Percentiles rank a stretch among this genome's conserved stretches.
Conservation (phyloP, 331 rosid species). For the Malus hybrid region DNA sequence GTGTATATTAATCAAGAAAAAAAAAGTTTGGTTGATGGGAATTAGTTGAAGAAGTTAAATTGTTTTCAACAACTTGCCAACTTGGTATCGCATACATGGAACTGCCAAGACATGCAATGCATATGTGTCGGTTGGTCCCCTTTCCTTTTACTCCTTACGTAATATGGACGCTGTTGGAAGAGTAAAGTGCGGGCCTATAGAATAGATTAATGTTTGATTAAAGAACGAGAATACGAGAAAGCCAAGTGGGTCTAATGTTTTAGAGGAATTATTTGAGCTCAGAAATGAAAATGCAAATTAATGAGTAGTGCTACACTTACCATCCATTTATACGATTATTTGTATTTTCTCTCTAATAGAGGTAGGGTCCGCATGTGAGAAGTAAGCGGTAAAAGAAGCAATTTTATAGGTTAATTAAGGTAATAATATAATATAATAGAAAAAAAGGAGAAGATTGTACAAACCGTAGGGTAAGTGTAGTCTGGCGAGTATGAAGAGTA, state of each 20-base stretch:
- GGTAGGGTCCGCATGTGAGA: too few relatives aligned
- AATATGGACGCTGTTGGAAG: not conserved
- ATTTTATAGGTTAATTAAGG: too few relatives aligned
- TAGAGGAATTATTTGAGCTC: too few relatives aligned
- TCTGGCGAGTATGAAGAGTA: conserved; percentile 95
- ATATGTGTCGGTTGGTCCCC: not conserved
- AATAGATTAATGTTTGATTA: not conserved
- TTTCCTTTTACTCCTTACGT: not conserved
- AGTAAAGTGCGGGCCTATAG: not conserved
- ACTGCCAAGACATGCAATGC: not conserved
- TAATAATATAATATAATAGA: not conserved
- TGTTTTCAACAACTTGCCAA: not conserved
- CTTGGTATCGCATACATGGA: not conserved
- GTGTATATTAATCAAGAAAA: not conserved
- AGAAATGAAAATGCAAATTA: too few relatives aligned
- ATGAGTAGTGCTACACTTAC: too few relatives aligned
- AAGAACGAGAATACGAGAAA: not conserved
- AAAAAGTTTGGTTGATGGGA: not conserved
- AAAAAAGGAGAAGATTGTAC: conserved; percentile 24
- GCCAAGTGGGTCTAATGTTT: not conserved
- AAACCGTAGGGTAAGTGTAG: conserved; percentile 87
- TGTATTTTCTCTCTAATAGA: too few relatives aligned
- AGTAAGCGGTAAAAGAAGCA: too few relatives aligned
- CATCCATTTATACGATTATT: too few relatives aligned
- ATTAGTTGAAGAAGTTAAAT: not conserved